Base-by-base conservation (phyloP, 495 filamentous ascomycete genomes). In the Penicillium nucicola region DNA sequence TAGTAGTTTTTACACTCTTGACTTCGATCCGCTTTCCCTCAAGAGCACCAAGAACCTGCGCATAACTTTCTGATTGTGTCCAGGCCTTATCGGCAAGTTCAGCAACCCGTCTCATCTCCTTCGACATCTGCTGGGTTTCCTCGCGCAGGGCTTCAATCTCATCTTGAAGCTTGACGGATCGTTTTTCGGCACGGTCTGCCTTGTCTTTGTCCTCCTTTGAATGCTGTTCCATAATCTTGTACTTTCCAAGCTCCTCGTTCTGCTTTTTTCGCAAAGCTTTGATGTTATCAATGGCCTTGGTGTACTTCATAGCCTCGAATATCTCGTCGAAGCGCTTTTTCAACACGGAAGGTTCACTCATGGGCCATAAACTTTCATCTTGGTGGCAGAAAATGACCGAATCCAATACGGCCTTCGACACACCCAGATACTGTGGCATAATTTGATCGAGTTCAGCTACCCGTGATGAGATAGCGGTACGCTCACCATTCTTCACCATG, bases 371-470 rank as follows among this genome's bases (percentile, higher is more conserved):
- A 46, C 92, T 96, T 51, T 98, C 93, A 55, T 98, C 93, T 58
- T 98, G 93, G 65, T 98, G 93, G 64, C 93, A 98, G 70, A 98
- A 98, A 56, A 98, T 97, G 61, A 98, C 93, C 39, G 82, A 85
- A 38, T 97, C 91, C 28, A 98, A 78, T 12, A 98, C 81, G 8
- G 93, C 90, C 48, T 85, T 84, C 3, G 91, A 93, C 8, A 97
- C 93, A 28, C 95, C 93, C 5, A 98, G 78, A 55, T 91, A 88
- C 52, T 89, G 81, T 1, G 93, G 89, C 69, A 97, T 83, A 41
- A 92, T 79, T 55, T 83, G 76, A 62, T 97, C 85, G 23, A 98
- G 73, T 49, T 96, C 87, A 2, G 83, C 82, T 12, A 89, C 85
- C 7, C 83, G 79, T 3, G 87, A 88, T 13, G 92, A 96, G 22